phyloP scores from a whole-genome alignment of 208 protist genomes.

The Wallacemonas sp. region DNA sequence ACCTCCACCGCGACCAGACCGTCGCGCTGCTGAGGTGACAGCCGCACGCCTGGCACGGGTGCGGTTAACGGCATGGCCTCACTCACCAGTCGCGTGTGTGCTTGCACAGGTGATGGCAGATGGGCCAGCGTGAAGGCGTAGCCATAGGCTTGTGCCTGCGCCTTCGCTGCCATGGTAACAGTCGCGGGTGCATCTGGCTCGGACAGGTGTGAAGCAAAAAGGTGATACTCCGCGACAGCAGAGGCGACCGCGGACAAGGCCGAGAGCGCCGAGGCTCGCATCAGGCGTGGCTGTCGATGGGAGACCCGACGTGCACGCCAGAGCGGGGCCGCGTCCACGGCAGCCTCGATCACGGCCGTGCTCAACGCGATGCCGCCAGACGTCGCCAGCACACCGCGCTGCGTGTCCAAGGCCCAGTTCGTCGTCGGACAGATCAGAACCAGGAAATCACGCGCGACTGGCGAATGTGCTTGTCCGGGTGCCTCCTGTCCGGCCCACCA shows the following conservation, averaged over 20 bases:
- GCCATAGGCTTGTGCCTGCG: neutral
- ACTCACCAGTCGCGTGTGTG: neutral
- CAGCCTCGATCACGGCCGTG: neutral
- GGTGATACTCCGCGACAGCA: neutral
- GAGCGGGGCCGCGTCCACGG: neutral
- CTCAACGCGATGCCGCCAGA: neutral
- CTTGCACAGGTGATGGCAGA: neutral
- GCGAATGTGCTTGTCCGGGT: no score
- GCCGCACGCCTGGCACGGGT: neutral
- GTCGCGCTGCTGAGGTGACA: neutral
- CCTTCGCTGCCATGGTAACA: no score
- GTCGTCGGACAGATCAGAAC: neutral
- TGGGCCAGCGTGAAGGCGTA: neutral
- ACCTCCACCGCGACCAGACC: neutral
- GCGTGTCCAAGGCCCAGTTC: constrained; percentile 14
- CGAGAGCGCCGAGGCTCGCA: neutral
- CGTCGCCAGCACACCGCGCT: neutral
- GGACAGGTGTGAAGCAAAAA: no score
- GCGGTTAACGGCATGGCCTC: neutral
- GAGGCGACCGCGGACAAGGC: neutral
- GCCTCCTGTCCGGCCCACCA: constrained; percentile 1
- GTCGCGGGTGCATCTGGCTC: no score
- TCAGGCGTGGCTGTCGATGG: neutral
- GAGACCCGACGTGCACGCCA: neutral
- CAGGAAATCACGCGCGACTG: neutral